phyloP scores from a whole-genome alignment of 2,329 filamentous ascomycete genomes.

The Venturia effusa region DNA sequence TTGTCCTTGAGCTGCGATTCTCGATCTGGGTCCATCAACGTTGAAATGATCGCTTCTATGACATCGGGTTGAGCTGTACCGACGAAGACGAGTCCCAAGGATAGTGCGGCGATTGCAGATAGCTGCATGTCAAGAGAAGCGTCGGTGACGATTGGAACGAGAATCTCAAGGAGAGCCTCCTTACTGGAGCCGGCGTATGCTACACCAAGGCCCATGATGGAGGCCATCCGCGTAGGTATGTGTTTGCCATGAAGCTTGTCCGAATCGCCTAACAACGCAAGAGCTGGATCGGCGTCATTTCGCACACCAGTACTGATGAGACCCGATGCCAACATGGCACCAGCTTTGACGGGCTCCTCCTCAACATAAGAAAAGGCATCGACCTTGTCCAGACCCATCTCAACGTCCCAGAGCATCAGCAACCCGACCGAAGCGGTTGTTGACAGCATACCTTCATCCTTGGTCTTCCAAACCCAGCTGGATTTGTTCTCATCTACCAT shows the following conservation, averaged over 20 bases:
- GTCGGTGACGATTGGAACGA: conserved; percentile 81
- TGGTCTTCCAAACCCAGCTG: conserved; percentile 98
- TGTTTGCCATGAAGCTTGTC: conserved; percentile 73
- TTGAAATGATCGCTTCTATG: conserved; percentile 83
- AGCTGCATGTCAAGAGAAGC: conserved; percentile 84
- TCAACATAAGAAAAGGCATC: conserved; percentile 84
- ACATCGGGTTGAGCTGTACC: conserved; percentile 87
- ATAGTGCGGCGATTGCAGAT: conserved; percentile 88
- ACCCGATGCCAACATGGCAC: conserved; percentile 84
- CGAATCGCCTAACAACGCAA: conserved; percentile 72
- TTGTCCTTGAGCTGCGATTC: conserved; percentile 90
- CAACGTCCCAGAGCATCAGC: conserved; percentile 86
- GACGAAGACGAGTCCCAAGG: conserved; percentile 83
- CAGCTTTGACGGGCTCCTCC: conserved; percentile 79
- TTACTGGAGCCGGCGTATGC: conserved; percentile 93
- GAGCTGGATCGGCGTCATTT: conserved; percentile 77
- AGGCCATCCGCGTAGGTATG: conserved; percentile 65
- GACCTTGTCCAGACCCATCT: conserved; percentile 83
- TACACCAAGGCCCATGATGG: conserved; percentile 92
- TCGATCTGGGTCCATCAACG: conserved; percentile 86
- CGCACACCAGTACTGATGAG: conserved; percentile 91
- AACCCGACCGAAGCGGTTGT: conserved; percentile 90
- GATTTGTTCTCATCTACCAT: conserved; percentile 71
- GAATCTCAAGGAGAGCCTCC: conserved; percentile 71
- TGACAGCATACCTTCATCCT: conserved; percentile 94